phyloP scores from a whole-genome alignment of 2,329 filamentous ascomycete species.

The Fusarium lateritium region DNA sequence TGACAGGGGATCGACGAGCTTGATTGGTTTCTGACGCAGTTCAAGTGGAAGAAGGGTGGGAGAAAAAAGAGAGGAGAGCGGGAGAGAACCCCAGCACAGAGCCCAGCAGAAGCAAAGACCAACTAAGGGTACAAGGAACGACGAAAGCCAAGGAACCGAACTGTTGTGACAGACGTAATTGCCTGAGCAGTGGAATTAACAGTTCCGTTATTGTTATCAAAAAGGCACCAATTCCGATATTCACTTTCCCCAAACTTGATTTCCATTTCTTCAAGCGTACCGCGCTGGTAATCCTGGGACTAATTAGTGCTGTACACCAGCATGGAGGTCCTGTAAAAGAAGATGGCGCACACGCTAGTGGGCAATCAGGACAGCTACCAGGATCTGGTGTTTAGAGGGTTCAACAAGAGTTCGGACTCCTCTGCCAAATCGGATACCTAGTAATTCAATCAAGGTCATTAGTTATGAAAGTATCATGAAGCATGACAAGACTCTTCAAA shows the following conservation, averaged over 20 bases:
- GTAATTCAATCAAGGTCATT: too few species aligned
- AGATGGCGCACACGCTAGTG: constrained; percentile 6
- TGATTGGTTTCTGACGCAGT: constrained; percentile 17
- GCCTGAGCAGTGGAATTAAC: neutral
- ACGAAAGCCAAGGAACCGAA: constrained; percentile 20
- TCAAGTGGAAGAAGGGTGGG: constrained; percentile 9
- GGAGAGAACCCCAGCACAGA: constrained; percentile 18
- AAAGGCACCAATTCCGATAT: neutral
- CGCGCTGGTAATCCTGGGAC: neutral
- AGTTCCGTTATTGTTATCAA: neutral
- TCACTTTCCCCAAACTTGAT: constrained; percentile 9
- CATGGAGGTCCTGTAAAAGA: too few species aligned
- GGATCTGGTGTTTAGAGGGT: neutral
- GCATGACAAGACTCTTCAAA: too few species aligned
- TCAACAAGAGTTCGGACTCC: too few species aligned
- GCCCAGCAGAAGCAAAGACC: constrained; percentile 9
- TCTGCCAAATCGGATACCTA: too few species aligned
- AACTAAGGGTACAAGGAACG: neutral
- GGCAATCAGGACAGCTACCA: constrained; percentile 19
- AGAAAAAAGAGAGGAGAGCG: constrained; percentile 26
- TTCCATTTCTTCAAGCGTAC: constrained; percentile 6
- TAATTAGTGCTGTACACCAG: neutral
- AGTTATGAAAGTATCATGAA: too few species aligned
- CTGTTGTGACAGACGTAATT: constrained; percentile 17
- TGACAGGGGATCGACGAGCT: constrained; percentile 25